Conservation (phyloP, 306 rosid genomes). For the Trifolium fragiferum region DNA sequence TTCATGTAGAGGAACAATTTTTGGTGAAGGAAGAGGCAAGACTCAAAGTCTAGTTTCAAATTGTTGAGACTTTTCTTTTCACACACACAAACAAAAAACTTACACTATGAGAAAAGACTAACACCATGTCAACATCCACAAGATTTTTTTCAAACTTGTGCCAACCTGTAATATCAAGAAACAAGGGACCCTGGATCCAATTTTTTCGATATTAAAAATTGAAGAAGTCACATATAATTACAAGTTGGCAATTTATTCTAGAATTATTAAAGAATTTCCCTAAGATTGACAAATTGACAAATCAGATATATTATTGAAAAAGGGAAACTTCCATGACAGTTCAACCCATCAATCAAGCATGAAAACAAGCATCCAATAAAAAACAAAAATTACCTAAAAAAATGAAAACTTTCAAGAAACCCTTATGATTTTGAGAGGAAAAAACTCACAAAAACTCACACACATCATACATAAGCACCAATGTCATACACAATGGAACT, state of each 20-base stretch:
- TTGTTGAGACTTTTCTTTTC: background rate
- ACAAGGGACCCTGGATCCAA: conserved; percentile 34
- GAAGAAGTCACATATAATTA: conserved; percentile 30
- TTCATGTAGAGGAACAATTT: conserved; percentile 20
- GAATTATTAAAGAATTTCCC: conserved; percentile 10
- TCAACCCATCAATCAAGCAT: conserved; percentile 45
- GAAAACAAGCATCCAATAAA: conserved; percentile 38
- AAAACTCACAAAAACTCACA: conserved; percentile 3
- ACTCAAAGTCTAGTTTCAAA: background rate
- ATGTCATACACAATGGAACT: conserved; percentile 24
- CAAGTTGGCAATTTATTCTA: conserved; percentile 34
- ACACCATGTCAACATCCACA: conserved; percentile 35
- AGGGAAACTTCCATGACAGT: conserved; percentile 36
- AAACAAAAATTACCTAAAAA: conserved; percentile 20
- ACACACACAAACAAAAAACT: too few species aligned
- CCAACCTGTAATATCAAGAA: conserved; percentile 36
- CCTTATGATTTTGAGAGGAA: background rate
- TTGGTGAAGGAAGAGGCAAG: background rate
- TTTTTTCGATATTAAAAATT: conserved; percentile 35
- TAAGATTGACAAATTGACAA: conserved; percentile 42
- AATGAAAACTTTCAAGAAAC: conserved; percentile 1
- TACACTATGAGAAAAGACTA: background rate
- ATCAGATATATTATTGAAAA: conserved; percentile 5
- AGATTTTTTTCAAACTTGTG: conserved; percentile 38
- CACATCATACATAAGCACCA: background rate